Conservation (phyloP, 176 grass and related monocot genomes). For the Miscanthus lutarioriparius region DNA sequence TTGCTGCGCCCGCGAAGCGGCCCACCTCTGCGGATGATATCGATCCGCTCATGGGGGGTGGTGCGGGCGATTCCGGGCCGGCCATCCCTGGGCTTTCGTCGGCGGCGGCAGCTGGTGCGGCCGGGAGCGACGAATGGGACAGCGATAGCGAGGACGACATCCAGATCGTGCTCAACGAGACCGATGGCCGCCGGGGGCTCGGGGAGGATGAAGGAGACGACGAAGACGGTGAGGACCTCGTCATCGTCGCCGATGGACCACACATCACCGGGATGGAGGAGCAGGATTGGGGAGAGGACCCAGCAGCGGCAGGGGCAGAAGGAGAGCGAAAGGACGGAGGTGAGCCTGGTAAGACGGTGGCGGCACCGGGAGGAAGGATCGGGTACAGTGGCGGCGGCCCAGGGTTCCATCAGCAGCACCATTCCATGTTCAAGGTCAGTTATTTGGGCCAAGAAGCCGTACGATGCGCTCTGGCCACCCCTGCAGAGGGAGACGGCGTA, state of each 20-base stretch:
- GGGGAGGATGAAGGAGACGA: slow-evolving; percentile 72
- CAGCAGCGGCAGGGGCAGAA: slow-evolving; percentile 32
- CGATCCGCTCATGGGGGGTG: slow-evolving; percentile 45
- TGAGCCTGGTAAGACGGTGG: slow-evolving; percentile 47
- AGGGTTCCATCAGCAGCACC: slow-evolving; percentile 78
- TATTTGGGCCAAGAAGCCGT: slow-evolving; percentile 53
- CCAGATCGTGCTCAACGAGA: slow-evolving; percentile 95
- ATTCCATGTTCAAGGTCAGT: slow-evolving; percentile 99
- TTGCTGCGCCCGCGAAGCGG: slow-evolving; percentile 31
- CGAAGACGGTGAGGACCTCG: slow-evolving; percentile 74
- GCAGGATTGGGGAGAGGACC: slow-evolving; percentile 90
- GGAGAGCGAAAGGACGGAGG: slow-evolving; percentile 78
- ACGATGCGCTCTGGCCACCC: slow-evolving; percentile 49
- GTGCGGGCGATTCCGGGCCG: slow-evolving; percentile 45
- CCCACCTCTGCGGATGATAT: slow-evolving; percentile 23
- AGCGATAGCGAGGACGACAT: slow-evolving; percentile 98
- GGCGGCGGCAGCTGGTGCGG: slow-evolving; percentile 27
- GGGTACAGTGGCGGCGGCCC: slow-evolving; percentile 73
- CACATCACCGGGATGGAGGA: slow-evolving; percentile 72
- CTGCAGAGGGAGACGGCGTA: slow-evolving; percentile 49
- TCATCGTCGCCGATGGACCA: slow-evolving; percentile 76
- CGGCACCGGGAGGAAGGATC: slow-evolving; percentile 43
- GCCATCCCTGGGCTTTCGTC: slow-evolving; percentile 78
- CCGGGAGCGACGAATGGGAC: slow-evolving; percentile 79
- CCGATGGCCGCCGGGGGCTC: slow-evolving; percentile 49